Conservation (phyloP, 495 filamentous ascomycete genomes). For the Tetracladium marchalianum region DNA sequence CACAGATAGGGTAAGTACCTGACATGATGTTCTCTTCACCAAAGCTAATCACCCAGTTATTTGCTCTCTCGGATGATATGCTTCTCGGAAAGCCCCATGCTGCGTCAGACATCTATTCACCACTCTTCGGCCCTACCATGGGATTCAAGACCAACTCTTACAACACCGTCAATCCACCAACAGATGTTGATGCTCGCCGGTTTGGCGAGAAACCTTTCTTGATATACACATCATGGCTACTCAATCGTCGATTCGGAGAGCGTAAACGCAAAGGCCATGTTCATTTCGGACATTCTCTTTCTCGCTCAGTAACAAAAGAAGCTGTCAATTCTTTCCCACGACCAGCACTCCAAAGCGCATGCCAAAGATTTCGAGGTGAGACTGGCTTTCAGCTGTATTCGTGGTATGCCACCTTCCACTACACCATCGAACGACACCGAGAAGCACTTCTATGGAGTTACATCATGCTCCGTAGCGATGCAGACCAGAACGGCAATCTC, state of each 20-base stretch:
- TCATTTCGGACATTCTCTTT: slow-evolving; percentile 32
- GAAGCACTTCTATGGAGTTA: slow-evolving; percentile 35
- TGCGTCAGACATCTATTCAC: slow-evolving; percentile 33
- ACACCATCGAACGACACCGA: slow-evolving; percentile 32
- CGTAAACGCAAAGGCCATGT: slow-evolving; percentile 34
- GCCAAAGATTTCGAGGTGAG: slow-evolving; percentile 31
- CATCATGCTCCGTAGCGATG: slow-evolving; percentile 28
- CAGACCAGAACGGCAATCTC: slow-evolving; percentile 28
- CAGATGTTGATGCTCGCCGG: slow-evolving; percentile 5
- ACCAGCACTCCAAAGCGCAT: slow-evolving; percentile 28
- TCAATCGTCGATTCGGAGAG: slow-evolving; percentile 32
- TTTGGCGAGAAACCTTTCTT: slow-evolving; percentile 35
- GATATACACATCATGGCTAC: slow-evolving; percentile 34
- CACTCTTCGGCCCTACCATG: slow-evolving; percentile 31
- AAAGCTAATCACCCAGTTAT: slow-evolving; percentile 14
- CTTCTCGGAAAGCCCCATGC: slow-evolving; percentile 30
- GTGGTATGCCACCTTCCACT: slow-evolving; percentile 33
- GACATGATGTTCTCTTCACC: not conserved
- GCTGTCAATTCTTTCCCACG: slow-evolving; percentile 31
- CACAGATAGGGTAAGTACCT: slow-evolving; percentile 8
- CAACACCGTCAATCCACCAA: slow-evolving; percentile 29
- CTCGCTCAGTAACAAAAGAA: slow-evolving; percentile 27
- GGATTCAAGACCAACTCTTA: slow-evolving; percentile 32
- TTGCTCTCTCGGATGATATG: slow-evolving; percentile 36
- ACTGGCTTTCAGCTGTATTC: slow-evolving; percentile 31